A percentile compares a stretch with the other conserved stretches of the same genome.
Conservation (phyloP, 1,284 basidiomycete species). For the Cutaneotrichosporon cyanovorans region DNA sequence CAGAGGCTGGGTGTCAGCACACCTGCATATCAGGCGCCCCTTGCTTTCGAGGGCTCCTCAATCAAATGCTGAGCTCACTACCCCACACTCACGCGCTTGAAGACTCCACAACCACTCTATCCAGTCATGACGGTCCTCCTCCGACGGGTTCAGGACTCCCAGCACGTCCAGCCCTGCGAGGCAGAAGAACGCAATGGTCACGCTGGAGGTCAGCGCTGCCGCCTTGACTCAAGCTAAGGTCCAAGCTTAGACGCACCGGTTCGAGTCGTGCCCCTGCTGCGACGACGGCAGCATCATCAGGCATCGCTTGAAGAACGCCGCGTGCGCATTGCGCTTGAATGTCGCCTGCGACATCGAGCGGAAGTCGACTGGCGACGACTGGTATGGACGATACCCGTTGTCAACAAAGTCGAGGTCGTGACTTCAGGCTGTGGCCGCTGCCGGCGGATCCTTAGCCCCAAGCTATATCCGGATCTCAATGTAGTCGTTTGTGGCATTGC, state of each 20-base stretch:
- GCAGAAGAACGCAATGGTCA: slow-evolving; percentile 78
- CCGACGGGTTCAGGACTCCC: slow-evolving; percentile 52
- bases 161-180: slow-evolving; percentile 69
- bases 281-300: slow-evolving; percentile 35
- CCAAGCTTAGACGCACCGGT: slow-evolving; percentile 36
- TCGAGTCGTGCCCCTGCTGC: slow-evolving; percentile 40
- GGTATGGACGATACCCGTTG: no score
- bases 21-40: no score
- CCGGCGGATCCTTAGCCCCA: no score
- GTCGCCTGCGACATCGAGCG: slow-evolving; percentile 27
- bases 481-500: no score
- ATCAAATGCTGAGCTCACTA: no score
- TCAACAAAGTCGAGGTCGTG: no score
- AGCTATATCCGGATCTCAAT: no score
- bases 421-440: not conserved
- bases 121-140: slow-evolving; percentile 58
- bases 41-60: no score
- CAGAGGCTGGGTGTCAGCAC: slow-evolving; percentile 46
- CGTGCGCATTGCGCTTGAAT: slow-evolving; percentile 44
- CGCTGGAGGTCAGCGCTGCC: slow-evolving; percentile 46
- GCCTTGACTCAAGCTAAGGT: not conserved
- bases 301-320: slow-evolving; percentile 40
- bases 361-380: not conserved
- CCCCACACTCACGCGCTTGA: slow-evolving; percentile 50
- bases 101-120: slow-evolving; percentile 80